phyloP scores from a whole-genome alignment of 768 basidiomycete genomes.

The Tylopilus felleus region DNA sequence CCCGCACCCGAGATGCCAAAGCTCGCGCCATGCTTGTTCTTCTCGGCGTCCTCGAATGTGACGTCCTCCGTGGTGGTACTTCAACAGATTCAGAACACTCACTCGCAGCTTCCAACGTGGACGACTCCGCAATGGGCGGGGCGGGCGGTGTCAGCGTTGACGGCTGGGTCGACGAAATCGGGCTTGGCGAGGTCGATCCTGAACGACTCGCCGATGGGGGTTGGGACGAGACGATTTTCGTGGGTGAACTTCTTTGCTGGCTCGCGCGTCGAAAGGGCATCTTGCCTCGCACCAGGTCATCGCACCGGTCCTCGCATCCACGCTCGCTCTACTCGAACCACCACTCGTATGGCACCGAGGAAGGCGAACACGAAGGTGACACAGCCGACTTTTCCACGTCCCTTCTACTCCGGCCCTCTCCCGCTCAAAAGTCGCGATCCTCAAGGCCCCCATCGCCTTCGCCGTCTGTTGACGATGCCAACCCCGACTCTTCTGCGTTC shows the following conservation, averaged over 20 bases:
- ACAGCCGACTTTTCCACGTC: conserved; percentile 22
- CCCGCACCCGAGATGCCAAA: conserved; percentile 39
- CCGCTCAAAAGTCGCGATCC: background rate
- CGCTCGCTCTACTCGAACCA: conserved; percentile 20
- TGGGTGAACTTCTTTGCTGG: conserved; percentile 70
- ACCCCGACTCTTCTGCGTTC: conserved; percentile 10
- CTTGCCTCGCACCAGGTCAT: conserved; percentile 13
- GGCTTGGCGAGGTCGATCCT: conserved; percentile 64
- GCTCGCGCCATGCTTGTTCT: conserved; percentile 72
- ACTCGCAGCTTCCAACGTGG: conserved; percentile 25
- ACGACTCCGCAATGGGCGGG: conserved; percentile 13
- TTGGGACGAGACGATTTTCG: conserved; percentile 61
- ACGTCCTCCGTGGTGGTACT: conserved; percentile 56
- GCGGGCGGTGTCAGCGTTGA: conserved; percentile 29
- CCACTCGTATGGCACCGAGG: conserved; percentile 22
- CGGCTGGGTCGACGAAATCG: conserved; percentile 48
- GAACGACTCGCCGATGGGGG: conserved; percentile 59
- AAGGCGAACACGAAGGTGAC: conserved; percentile 2
- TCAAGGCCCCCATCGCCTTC: background rate
- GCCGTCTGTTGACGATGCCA: background rate
- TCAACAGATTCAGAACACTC: conserved; percentile 4
- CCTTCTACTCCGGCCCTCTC: conserved; percentile 25
- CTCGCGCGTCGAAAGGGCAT: conserved; percentile 49
- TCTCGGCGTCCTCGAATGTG: conserved; percentile 67
- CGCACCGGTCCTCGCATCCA: background rate